Percentiles rank a stretch among this genome's conserved stretches.
Evolutionary conservation across 441 rosid species (phyloP).

Genomic region (Melastoma candidum): DNA sequence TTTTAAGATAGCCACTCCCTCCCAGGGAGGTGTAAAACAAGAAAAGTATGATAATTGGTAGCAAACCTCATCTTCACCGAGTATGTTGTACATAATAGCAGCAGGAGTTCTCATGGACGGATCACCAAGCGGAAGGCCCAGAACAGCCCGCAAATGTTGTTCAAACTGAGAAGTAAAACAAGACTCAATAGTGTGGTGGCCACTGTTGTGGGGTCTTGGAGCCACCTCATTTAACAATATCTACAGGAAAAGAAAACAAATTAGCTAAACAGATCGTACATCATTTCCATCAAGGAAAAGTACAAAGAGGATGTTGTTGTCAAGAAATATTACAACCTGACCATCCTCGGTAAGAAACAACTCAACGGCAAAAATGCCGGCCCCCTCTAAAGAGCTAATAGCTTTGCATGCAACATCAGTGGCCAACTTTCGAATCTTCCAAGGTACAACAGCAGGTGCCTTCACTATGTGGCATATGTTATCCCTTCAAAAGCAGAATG

Average conservation of each 20-base stretch:
- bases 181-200: slow-evolving; percentile 93
- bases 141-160: slow-evolving; percentile 85
- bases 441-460: slow-evolving; percentile 81
- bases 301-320: slow-evolving; percentile 5
- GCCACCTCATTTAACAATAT: slow-evolving; percentile 92
- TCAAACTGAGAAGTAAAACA: slow-evolving; percentile 93
- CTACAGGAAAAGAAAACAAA: slow-evolving; percentile 24
- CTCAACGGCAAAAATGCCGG: slow-evolving; percentile 96
- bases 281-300: slow-evolving; percentile 2
- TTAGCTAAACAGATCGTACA: slow-evolving; percentile 6
- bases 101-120: slow-evolving; percentile 93
- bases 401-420: slow-evolving; percentile 74
- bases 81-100: slow-evolving; percentile 78
- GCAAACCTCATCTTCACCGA: slow-evolving; percentile 81
- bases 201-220: slow-evolving; percentile 96
- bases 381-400: slow-evolving; percentile 84
- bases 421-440: slow-evolving; percentile 77
- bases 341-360: slow-evolving; percentile 71
- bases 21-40: too few relatives aligned
- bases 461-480: slow-evolving; percentile 93
- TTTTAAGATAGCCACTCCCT: too few relatives aligned
- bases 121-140: slow-evolving; percentile 96
- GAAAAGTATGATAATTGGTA: too few relatives aligned
- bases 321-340: slow-evolving; percentile 39
- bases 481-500: slow-evolving; percentile 44